A percentile compares a stretch with the other conserved stretches of the same genome.
Conservation (phyloP, 345 rosid genomes). For the Hevea brasiliensis region DNA sequence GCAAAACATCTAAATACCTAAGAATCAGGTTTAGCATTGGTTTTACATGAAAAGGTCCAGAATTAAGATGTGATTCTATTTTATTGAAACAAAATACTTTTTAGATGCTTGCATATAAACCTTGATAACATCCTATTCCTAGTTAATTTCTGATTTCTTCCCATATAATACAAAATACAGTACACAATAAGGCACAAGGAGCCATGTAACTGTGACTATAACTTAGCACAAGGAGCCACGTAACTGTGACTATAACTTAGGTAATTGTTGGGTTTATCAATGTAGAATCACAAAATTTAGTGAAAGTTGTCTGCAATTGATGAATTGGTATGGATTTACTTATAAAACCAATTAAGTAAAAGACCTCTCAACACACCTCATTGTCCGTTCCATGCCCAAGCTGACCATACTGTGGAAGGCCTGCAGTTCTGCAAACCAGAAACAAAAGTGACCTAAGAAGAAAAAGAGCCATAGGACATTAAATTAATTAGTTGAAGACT, state of each 20-base stretch:
- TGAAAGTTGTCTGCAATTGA: not conserved
- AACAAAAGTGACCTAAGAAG: no score
- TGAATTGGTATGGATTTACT: not conserved
- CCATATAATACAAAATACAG: no score
- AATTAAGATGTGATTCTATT: no score
- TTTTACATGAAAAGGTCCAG: no score
- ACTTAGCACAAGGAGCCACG: not conserved
- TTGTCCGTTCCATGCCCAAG: constrained; percentile 99
- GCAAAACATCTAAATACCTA: not conserved
- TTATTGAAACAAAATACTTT: no score
- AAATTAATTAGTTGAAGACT: not conserved
- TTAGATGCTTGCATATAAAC: no score
- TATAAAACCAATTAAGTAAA: not conserved
- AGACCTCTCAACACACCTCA: constrained; percentile 50
- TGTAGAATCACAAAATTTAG: not conserved
- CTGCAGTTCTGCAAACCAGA: constrained; percentile 71
- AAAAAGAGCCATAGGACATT: not conserved
- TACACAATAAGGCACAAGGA: not conserved
- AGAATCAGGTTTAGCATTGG: not conserved
- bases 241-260: not conserved
- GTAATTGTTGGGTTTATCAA: not conserved
- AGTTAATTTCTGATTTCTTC: no score
- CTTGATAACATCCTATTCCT: no score
- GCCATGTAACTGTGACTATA: not conserved
- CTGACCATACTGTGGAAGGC: constrained; percentile 98